A percentile compares a stretch with the other conserved stretches of the same genome.
phyloP scores from a whole-genome alignment of 2,329 filamentous ascomycete species.

The Ophiostoma perfectum region DNA sequence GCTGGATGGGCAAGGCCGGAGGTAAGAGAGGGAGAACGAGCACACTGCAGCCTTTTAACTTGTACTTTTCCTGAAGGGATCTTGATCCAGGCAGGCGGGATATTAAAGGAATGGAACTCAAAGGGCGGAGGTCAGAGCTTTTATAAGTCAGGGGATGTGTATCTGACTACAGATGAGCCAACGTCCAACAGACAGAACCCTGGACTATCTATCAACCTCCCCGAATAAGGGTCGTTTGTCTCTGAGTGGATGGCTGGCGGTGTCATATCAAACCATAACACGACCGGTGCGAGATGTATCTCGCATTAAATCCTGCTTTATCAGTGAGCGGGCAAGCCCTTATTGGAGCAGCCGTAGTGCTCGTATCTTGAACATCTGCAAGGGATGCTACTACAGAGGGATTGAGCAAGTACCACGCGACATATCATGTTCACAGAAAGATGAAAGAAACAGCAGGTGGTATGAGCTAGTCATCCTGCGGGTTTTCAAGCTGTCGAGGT shows the following conservation, averaged over 20 bases:
- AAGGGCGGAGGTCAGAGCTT: background rate
- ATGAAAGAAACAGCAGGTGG: no score
- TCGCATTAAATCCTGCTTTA: no score
- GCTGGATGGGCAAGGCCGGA: background rate
- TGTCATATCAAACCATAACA: no score
- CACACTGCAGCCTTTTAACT: no score
- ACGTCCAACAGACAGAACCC: slow-evolving; percentile 2
- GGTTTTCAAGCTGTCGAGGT: background rate
- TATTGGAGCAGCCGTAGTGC: no score
- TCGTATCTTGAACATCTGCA: no score
- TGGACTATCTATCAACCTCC: background rate
- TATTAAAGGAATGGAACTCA: no score
- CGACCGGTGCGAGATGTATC: no score
- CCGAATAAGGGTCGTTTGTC: background rate
- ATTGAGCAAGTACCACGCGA: no score
- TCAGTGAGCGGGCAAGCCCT: no score
- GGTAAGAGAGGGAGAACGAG: no score
- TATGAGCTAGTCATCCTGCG: background rate
- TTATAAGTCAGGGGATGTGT: background rate
- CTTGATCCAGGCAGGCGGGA: background rate
- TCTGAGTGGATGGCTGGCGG: background rate
- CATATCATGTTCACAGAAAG: background rate
- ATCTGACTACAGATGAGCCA: background rate
- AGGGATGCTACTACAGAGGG: no score
- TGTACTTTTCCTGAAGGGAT: background rate